phyloP scores from a whole-genome alignment of 129 eudicot species.

The Saussurea involucrata region DNA sequence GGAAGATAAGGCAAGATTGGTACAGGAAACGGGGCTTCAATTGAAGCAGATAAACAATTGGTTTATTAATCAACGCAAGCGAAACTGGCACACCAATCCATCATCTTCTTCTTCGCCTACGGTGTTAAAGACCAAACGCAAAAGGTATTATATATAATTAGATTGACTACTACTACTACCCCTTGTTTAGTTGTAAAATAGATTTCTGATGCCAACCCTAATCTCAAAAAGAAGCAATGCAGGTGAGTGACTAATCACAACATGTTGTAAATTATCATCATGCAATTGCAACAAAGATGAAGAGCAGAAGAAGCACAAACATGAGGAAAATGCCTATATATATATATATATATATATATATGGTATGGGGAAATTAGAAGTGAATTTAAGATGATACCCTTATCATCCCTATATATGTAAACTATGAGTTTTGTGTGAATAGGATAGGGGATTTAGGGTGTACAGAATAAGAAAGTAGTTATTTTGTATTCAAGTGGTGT shows the following conservation, averaged over 20 bases:
- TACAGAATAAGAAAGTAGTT: conserved; percentile 20
- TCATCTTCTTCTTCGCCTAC: conserved; percentile 59
- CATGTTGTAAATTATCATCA: conserved; percentile 22
- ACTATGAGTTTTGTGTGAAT: conserved; percentile 22
- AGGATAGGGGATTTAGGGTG: conserved; percentile 1
- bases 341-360: not conserved
- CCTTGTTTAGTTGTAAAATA: not conserved
- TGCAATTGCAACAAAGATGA: not conserved
- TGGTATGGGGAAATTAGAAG: conserved; percentile 14
- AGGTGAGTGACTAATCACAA: conserved; percentile 35
- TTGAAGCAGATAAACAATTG: conserved; percentile 85
- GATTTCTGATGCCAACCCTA: conserved; percentile 6
- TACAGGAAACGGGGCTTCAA: conserved; percentile 79
- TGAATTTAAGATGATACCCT: conserved; percentile 13
- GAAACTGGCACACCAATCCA: conserved; percentile 82
- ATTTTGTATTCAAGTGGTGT: not conserved
- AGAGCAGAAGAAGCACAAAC: not conserved
- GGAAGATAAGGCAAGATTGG: conserved; percentile 78
- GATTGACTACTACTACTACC: not conserved
- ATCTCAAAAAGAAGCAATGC: conserved; percentile 36
- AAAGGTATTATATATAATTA: conserved; percentile 41
- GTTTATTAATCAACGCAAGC: conserved; percentile 86
- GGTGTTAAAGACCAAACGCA: conserved; percentile 60
- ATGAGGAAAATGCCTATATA: conserved; percentile 2
- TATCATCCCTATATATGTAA: not conserved